phyloP scores from a whole-genome alignment of 352 stramenopile genomes.

The Globisporangium megalacanthum region DNA sequence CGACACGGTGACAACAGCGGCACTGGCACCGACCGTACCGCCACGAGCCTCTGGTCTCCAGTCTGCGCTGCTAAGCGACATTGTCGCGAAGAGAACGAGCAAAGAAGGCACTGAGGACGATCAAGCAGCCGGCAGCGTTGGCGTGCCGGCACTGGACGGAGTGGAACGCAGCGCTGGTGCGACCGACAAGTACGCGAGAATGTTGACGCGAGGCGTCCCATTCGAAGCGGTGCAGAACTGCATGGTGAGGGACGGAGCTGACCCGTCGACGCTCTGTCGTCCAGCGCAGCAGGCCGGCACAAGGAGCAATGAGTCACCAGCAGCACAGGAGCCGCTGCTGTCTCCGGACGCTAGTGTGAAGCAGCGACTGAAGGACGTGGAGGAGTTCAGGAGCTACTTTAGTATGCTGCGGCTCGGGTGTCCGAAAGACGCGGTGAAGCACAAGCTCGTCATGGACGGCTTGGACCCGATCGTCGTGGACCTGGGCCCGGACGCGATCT shows the following conservation, averaged over 20 bases:
- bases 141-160: not conserved
- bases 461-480: conserved; percentile 65
- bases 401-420: conserved; percentile 92
- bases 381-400: conserved; percentile 88
- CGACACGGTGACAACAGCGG: too few species aligned
- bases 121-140: not conserved
- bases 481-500: conserved; percentile 50
- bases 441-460: conserved; percentile 91
- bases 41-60: conserved; percentile 5
- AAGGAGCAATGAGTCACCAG: not conserved
- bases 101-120: not conserved
- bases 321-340: not conserved
- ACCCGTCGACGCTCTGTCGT: conserved; percentile 27
- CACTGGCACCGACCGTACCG: not conserved
- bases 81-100: not conserved
- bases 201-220: conserved; percentile 64
- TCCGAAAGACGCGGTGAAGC: conserved; percentile 82
- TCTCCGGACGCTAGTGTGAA: not conserved
- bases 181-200: conserved; percentile 46
- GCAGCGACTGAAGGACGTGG: conserved; percentile 49
- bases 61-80: conserved; percentile 7
- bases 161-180: not conserved
- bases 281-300: not conserved
- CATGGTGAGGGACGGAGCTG: conserved; percentile 57
- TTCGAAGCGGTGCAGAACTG: conserved; percentile 71